Evolutionary conservation across 805 yeast genomes (phyloP).

Genomic region (Pichia sporocuriosa): DNA sequence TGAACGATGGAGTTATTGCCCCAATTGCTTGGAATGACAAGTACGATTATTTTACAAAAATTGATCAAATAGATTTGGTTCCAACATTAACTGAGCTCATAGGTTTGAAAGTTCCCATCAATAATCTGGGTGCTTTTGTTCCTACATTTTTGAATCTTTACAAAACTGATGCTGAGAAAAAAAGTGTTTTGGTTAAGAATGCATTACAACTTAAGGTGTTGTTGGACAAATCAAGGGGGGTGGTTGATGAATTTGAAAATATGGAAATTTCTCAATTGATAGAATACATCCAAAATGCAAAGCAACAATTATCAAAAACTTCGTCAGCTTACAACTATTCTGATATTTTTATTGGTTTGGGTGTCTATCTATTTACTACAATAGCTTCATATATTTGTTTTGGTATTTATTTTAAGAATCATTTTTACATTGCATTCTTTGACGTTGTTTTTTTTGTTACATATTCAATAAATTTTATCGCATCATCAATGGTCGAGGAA

Average conservation of each 20-base stretch:
- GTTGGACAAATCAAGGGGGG: conserved; percentile 34
- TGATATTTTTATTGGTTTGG: conserved; percentile 40
- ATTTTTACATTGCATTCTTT: conserved; percentile 15
- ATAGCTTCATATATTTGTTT: conserved; percentile 25
- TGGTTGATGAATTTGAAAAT: conserved; percentile 11
- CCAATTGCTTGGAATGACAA: conserved; percentile 36
- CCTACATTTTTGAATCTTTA: conserved; percentile 50
- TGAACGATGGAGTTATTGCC: conserved; percentile 22
- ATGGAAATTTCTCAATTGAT: conserved; percentile 14
- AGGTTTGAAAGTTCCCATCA: conserved; percentile 62
- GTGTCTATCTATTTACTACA: conserved; percentile 27
- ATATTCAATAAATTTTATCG: conserved; percentile 59
- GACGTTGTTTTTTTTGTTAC: conserved; percentile 27
- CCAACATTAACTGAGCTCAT: conserved; percentile 60
- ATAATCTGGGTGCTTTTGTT: conserved; percentile 68
- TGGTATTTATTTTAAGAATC: conserved; percentile 12
- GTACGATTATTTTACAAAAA: conserved; percentile 44
- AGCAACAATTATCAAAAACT: conserved; percentile 43
- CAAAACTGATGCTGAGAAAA: conserved; percentile 29
- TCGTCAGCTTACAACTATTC: conserved; percentile 68
- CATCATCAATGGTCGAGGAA: conserved; percentile 88
- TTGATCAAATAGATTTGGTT: conserved; percentile 68
- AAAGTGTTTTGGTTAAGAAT: conserved; percentile 43
- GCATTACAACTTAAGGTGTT: conserved; percentile 49
- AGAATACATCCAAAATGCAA: conserved; percentile 39